phyloP scores from a whole-genome alignment of 129 eudicot genomes.

The Tanacetum coccineum region DNA sequence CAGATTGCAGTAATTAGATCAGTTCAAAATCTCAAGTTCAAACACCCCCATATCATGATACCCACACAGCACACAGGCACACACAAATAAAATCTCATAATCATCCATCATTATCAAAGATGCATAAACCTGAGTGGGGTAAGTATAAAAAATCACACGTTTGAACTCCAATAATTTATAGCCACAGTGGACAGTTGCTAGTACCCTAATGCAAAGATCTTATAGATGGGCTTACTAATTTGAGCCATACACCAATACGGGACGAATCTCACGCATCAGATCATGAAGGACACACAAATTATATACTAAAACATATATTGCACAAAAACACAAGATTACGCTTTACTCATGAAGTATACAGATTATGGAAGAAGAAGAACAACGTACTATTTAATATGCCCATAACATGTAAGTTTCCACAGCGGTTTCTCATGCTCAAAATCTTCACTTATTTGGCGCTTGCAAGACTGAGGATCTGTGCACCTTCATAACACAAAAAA shows the following conservation, averaged over 20 bases:
- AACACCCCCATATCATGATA: not conserved
- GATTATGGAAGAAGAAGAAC: slow-evolving; percentile 11
- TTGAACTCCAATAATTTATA: too few species aligned
- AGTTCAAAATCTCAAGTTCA: not conserved
- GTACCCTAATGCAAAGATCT: too few species aligned
- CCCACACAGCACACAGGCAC: too few species aligned
- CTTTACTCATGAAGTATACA: not conserved
- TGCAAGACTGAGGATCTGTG: slow-evolving; percentile 85
- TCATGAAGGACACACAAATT: not conserved
- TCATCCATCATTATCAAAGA: not conserved
- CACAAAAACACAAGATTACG: not conserved
- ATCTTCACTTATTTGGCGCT: slow-evolving; percentile 61
- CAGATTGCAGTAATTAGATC: not conserved
- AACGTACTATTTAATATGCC: slow-evolving; percentile 67
- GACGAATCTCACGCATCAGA: too few species aligned
- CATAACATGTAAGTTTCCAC: slow-evolving; percentile 98
- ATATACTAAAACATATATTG: too few species aligned
- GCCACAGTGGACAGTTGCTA: too few species aligned
- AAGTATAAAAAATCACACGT: too few species aligned
- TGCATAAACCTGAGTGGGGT: not conserved
- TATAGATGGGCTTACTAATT: too few species aligned
- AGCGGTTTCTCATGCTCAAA: slow-evolving; percentile 73
- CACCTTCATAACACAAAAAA: slow-evolving; percentile 56
- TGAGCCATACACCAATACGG: too few species aligned
- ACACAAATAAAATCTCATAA: not conserved